Base-by-base conservation (phyloP, 23 red algal genomes). In the Gracilaria caudata region DNA sequence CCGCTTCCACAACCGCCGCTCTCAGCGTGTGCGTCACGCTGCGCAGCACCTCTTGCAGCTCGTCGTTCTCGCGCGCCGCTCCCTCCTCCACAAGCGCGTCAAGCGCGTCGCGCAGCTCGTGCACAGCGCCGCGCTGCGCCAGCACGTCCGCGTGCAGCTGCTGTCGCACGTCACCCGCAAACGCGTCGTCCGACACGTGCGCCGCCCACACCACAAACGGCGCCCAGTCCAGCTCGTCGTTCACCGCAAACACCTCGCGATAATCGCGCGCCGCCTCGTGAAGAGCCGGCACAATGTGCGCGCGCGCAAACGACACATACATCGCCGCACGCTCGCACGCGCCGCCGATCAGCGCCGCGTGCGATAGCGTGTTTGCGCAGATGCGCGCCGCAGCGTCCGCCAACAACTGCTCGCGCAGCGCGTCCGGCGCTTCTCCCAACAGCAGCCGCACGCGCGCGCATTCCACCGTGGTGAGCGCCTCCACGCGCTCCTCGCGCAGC, bases 391-490 rank as follows among this genome's bases (percentile, higher is more conserved):
- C 60, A 2, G 60, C 60, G 7, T 65, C 23, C 6, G 60, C 25
- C 60, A 65, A 19, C 26, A 65, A 65, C 12, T 65, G 60, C 25
- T 65, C 60, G 11, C 65, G 32, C 65, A 71, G 32, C 65, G 34
- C 2, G 1, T 39, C 2, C 32, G 1, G 0, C 32, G 32, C 34
- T 20, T 71, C 65, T 10, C 65, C 65, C 17, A 71, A 34, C 65
- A 71, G 37, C 26, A 3, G 37, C 4, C 29, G 65, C 13, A 39
- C 65, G 37, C 65, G 65, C 34, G 33, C 65, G 2, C 14, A 2
- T 20, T 71, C 4, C 34, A 39, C 65, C 2, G 4, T 4, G 17
- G 35, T 38, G 4, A 71, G 33, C 17, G 65, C 65, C 2, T 71
- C 65, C 21, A 39, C 19, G 6, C 7, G 13, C 37, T 71, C 65